phyloP scores from a whole-genome alignment of 306 rosid genomes.

The Vigna radiata region DNA sequence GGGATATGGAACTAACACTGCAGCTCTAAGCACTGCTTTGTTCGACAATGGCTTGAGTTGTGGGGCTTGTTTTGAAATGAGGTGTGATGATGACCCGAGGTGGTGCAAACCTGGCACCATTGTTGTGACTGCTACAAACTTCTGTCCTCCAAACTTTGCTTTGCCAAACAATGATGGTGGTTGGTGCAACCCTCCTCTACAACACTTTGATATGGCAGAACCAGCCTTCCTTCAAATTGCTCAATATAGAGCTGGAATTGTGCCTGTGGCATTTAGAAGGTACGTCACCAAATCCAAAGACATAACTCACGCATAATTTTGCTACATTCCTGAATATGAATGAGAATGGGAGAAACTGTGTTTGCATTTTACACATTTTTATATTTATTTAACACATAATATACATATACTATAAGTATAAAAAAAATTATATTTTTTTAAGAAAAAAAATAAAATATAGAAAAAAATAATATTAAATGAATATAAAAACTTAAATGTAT shows the following conservation, averaged over 20 bases:
- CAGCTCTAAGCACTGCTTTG: slow-evolving; percentile 85
- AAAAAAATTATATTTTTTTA: too few species aligned
- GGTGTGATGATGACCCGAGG: slow-evolving; percentile 66
- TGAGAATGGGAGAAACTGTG: neutral
- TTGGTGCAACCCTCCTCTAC: slow-evolving; percentile 95
- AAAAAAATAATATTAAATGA: too few species aligned
- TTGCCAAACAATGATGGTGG: slow-evolving; percentile 75
- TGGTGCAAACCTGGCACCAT: slow-evolving; percentile 80
- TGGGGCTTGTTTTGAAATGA: slow-evolving; percentile 81
- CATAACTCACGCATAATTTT: neutral
- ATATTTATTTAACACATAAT: too few species aligned
- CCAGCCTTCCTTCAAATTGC: slow-evolving; percentile 89
- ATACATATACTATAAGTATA: too few species aligned
- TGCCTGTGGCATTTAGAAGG: slow-evolving; percentile 82
- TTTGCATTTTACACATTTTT: too few species aligned
- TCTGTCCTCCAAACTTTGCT: slow-evolving; percentile 80
- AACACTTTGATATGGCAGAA: slow-evolving; percentile 87
- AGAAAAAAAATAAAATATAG: too few species aligned
- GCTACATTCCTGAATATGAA: neutral
- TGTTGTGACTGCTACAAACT: slow-evolving; percentile 84
- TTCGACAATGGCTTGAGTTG: slow-evolving; percentile 83
- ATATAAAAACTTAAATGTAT: too few species aligned
- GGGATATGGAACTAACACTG: slow-evolving; percentile 86
- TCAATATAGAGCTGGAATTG: slow-evolving; percentile 81
- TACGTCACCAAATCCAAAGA: slow-evolving; percentile 33